Conservation (phyloP, 331 rosid species). For the Dryas integrifolia region DNA sequence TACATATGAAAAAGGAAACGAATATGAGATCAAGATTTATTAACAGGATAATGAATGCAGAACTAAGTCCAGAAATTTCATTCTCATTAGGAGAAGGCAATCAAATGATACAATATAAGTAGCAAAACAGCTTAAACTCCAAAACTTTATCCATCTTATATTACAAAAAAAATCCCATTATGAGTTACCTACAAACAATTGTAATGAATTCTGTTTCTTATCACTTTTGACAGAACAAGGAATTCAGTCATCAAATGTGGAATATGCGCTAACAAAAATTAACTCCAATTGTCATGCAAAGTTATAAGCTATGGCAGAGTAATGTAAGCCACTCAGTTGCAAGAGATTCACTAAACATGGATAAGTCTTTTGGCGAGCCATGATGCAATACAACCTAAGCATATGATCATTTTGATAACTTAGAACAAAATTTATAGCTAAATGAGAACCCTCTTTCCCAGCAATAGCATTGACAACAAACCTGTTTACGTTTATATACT, state of each 20-base stretch:
- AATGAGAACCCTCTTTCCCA: constrained; percentile 6
- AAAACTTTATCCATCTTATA: constrained; percentile 2
- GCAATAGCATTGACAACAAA: constrained; percentile 36
- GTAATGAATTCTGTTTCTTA: neutral
- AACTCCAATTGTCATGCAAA: neutral
- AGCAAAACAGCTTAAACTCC: neutral
- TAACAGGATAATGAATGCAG: neutral
- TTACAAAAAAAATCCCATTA: neutral
- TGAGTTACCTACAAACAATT: neutral
- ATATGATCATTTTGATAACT: neutral
- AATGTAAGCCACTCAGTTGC: neutral
- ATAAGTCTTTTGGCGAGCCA: neutral
- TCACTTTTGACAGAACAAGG: neutral
- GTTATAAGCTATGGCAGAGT: neutral
- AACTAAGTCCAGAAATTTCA: neutral
- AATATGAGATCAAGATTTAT: neutral
- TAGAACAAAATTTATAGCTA: neutral
- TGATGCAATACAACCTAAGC: neutral
- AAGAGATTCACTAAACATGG: neutral
- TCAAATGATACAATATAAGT: neutral
- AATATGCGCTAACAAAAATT: neutral
- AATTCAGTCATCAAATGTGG: neutral
- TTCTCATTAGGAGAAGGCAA: neutral
- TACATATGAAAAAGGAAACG: constrained; percentile 28
- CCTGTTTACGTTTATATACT: constrained; percentile 89